Conservation (phyloP, 2,329 filamentous ascomycete genomes). For the Pseudocercospora ulei region DNA sequence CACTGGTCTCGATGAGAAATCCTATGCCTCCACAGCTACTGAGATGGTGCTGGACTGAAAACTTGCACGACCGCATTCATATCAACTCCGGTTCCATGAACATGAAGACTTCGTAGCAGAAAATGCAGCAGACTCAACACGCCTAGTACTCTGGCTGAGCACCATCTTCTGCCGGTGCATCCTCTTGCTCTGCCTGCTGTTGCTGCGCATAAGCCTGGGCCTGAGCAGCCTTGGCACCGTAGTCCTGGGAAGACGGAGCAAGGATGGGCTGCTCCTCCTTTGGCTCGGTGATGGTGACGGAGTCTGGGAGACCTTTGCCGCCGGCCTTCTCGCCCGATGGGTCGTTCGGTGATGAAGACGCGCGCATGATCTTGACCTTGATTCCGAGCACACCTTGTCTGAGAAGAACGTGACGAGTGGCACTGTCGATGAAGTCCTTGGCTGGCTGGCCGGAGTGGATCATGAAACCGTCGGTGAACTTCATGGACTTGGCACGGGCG, state of each 20-base stretch:
- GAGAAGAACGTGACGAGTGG: constrained; percentile 98
- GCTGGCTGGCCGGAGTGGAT: constrained; percentile 99
- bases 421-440: constrained; percentile 98
- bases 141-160: constrained; percentile 16
- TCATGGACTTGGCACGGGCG: constrained; percentile 99
- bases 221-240: constrained; percentile 79
- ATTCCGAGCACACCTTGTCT: constrained; percentile 99
- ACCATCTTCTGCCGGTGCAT: constrained; percentile 23
- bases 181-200: constrained; percentile 39
- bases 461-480: constrained; percentile 99
- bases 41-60: constrained; percentile 2
- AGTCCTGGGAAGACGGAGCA: constrained; percentile 95
- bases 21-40: constrained; percentile 7
- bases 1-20: not conserved
- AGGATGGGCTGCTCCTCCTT: constrained; percentile 97
- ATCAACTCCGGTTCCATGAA: constrained; percentile 17
- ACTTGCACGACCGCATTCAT: constrained; percentile 10
- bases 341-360: constrained; percentile 56
- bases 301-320: constrained; percentile 93
- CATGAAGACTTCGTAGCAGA: constrained; percentile 13
- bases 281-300: constrained; percentile 99
- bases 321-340: constrained; percentile 98
- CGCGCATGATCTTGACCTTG: constrained; percentile 99
- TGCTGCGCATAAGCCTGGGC: constrained; percentile 53
- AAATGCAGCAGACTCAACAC: constrained; percentile 9